phyloP scores from a whole-genome alignment of 2,329 filamentous ascomycete species.

The Pseudocercospora crystallina region DNA sequence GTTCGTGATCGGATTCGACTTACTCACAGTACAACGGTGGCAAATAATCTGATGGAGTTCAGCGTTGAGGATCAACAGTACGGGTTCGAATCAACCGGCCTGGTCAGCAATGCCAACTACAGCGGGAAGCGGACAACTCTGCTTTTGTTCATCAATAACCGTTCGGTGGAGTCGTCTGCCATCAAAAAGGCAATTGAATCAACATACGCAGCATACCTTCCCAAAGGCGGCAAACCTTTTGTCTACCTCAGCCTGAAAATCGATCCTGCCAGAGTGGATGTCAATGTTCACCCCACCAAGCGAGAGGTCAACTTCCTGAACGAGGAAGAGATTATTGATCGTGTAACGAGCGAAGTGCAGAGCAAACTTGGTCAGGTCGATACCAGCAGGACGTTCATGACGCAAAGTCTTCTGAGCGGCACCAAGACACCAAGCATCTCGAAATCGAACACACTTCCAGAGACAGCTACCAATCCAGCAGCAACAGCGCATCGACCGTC shows the following conservation, averaged over 20 bases:
- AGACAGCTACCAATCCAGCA: constrained; percentile 31
- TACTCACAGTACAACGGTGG: constrained; percentile 79
- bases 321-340: constrained; percentile 91
- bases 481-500: constrained; percentile 39
- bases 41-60: constrained; percentile 83
- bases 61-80: constrained; percentile 70
- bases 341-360: constrained; percentile 77
- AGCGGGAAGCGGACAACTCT: constrained; percentile 85
- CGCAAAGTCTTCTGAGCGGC: constrained; percentile 82
- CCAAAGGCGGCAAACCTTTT: constrained; percentile 93
- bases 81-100: constrained; percentile 79
- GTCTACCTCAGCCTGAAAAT: constrained; percentile 90
- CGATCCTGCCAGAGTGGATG: constrained; percentile 87
- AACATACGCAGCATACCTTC: constrained; percentile 80
- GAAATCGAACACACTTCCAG: constrained; percentile 39
- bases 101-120: constrained; percentile 91
- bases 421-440: constrained; percentile 47
- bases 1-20: constrained; percentile 83
- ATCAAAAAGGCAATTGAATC: constrained; percentile 91
- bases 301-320: constrained; percentile 96
- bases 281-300: constrained; percentile 97
- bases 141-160: constrained; percentile 93
- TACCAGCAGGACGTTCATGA: constrained; percentile 90
- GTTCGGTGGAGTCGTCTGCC: constrained; percentile 82
- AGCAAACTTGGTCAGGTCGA: constrained; percentile 81